phyloP scores from a whole-genome alignment of 306 rosid species.

The Prunus mume region DNA sequence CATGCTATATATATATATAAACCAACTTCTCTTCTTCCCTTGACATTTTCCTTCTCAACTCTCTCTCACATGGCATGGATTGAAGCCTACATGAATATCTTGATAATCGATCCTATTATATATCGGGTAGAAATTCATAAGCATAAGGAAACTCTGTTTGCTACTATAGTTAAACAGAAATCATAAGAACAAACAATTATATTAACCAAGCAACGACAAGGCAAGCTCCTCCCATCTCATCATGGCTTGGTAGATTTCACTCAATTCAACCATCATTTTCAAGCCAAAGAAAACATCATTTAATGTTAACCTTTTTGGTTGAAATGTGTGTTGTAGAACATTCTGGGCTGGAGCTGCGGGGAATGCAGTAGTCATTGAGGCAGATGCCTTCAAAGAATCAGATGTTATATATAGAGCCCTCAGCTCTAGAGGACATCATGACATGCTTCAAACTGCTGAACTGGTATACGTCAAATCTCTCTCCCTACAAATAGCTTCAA shows the following conservation, averaged over 20 bases:
- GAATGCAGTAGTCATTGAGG: constrained; percentile 88
- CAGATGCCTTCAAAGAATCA: constrained; percentile 96
- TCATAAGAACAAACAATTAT: too few species aligned
- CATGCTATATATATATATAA: neutral
- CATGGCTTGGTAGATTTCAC: too few species aligned
- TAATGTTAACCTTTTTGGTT: constrained; percentile 11
- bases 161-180: too few species aligned
- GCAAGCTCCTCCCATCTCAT: too few species aligned
- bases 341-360: constrained; percentile 90
- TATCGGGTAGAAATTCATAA: too few species aligned
- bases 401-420: constrained; percentile 93
- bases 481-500: neutral
- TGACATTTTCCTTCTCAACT: too few species aligned
- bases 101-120: too few species aligned
- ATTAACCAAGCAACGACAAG: too few species aligned
- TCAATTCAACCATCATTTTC: neutral
- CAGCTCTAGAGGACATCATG: constrained; percentile 86
- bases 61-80: too few species aligned
- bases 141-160: too few species aligned
- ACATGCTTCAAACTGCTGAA: constrained; percentile 93
- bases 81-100: too few species aligned
- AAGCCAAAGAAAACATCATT: neutral
- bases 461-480: constrained; percentile 49
- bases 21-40: neutral
- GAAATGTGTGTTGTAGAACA: constrained; percentile 57